Evolutionary conservation across 208 protist species (phyloP), one percentile per base, ranked within the genome.

Genomic region (Wallacemonas sp.): DNA sequence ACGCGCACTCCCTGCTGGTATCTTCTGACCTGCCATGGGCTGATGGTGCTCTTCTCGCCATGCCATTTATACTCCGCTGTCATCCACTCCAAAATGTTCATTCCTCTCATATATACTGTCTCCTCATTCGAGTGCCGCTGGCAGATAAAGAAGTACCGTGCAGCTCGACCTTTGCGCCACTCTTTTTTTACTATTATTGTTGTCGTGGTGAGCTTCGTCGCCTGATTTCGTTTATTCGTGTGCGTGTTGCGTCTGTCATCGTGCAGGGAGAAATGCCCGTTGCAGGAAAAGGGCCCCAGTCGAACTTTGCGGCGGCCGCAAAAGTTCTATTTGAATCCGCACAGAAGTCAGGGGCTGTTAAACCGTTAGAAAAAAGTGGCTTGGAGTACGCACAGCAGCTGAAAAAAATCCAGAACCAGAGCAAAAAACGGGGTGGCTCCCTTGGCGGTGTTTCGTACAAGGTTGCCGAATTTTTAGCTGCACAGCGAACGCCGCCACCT

Each of bases 311-410:
- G n/a, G 81, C 84, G 0, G 90, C 85, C 1, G 90, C 90, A 22
- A 87, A 82, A 54, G 85, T 96, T 34, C 64, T 96, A 8, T 93
- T 96, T 56, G 79, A 93, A 36, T 93, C 90, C 2, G 90, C 87
- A 12, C 84, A 85, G 55, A 90, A 90, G 24, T 77, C 83, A 1
- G 90, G 90, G 2, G 90, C 85, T 15, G 79, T 96, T 8, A 72
- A 87, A 61, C 79, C 84, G 38, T 58, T 93, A 8, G 79, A 82
- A 26, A 85, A 73, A 24, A 80, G 72, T 51, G 76, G 67, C 51
- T 80, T 77, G 26, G 58, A 77, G 46, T 92, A 91, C 46, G 79
- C 82, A 14, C 75, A 90, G 38, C 82, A 95, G 24, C 70, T 93
- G 2, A 93, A 88, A 62, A 90, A 77, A 31, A 90, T 95, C 30